Evolutionary conservation across 2,329 filamentous ascomycete species (phyloP).

Genomic region (Penicillium sp.): DNA sequence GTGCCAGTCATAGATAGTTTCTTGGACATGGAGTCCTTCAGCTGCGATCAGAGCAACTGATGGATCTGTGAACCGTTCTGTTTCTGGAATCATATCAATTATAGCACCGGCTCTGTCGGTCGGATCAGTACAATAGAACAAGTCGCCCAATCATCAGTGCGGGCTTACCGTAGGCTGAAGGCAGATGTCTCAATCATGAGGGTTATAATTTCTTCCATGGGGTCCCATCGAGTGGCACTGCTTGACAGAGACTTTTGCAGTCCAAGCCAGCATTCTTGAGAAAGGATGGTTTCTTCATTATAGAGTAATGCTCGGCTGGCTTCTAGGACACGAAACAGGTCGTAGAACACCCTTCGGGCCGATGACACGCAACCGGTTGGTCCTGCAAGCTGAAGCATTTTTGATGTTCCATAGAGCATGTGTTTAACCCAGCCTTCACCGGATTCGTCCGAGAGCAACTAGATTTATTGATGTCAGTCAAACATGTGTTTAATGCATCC

Average conservation of each 20-base stretch:
- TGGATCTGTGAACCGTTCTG: background rate
- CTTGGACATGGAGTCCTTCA: background rate
- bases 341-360: conserved; percentile 3
- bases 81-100: background rate
- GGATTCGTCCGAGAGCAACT: conserved; percentile 3
- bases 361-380: conserved; percentile 4
- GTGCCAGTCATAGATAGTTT: background rate
- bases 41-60: background rate
- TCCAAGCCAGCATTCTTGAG: background rate
- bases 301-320: conserved; percentile 7
- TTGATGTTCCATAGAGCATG: conserved; percentile 11
- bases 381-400: conserved; percentile 8
- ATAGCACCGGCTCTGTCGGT: background rate
- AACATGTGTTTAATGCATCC: background rate
- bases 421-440: conserved; percentile 12
- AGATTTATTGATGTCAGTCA: background rate
- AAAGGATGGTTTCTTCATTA: conserved; percentile 8
- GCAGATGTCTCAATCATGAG: background rate
- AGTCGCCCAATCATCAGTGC: background rate
- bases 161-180: background rate
- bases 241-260: background rate
- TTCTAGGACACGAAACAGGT: conserved; percentile 10
- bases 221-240: background rate
- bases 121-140: background rate
- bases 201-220: background rate